A percentile compares a stretch with the other conserved stretches of the same genome.
Conservation (phyloP, 192 early-diverging fungal species). For the Backusella macrospora region DNA sequence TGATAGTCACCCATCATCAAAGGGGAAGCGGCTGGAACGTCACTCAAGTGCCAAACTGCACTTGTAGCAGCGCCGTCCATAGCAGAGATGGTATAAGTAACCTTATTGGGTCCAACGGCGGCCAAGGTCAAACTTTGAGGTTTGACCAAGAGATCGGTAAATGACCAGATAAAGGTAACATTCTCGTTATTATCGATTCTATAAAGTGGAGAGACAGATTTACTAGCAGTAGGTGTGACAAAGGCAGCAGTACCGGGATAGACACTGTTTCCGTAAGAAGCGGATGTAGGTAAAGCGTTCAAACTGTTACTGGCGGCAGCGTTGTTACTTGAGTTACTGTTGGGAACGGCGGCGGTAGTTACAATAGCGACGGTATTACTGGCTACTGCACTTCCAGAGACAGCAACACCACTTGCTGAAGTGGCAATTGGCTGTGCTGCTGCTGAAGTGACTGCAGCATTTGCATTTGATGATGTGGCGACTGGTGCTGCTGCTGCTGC, state of each 20-base stretch:
- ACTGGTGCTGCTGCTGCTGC: neutral
- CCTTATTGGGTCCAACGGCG: slow-evolving; percentile 29
- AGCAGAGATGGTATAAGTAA: slow-evolving; percentile 34
- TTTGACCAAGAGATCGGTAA: slow-evolving; percentile 37
- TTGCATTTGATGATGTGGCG: neutral
- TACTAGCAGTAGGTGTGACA: slow-evolving; percentile 34
- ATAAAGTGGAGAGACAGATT: slow-evolving; percentile 38
- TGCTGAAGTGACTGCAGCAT: slow-evolving; percentile 12
- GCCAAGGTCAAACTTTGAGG: slow-evolving; percentile 36
- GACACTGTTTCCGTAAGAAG: slow-evolving; percentile 29
- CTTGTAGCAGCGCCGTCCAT: slow-evolving; percentile 31
- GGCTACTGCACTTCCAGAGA: neutral
- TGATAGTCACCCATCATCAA: slow-evolving; percentile 41
- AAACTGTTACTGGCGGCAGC: slow-evolving; percentile 12
- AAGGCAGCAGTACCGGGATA: slow-evolving; percentile 31
- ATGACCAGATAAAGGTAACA: slow-evolving; percentile 43
- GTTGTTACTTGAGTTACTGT: neutral
- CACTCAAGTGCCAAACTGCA: slow-evolving; percentile 37
- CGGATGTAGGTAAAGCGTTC: slow-evolving; percentile 33
- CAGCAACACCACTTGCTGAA: neutral
- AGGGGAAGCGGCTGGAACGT: slow-evolving; percentile 29
- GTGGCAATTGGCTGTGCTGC: neutral
- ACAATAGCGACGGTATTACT: neutral
- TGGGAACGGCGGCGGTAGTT: neutral
- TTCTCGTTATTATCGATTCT: slow-evolving; percentile 32